These are phyloP conservation scores for Chrysoporthe puriensis DNA, from an alignment of 2,329 filamentous ascomycete genomes.

Conservation along the genomic window DNA sequence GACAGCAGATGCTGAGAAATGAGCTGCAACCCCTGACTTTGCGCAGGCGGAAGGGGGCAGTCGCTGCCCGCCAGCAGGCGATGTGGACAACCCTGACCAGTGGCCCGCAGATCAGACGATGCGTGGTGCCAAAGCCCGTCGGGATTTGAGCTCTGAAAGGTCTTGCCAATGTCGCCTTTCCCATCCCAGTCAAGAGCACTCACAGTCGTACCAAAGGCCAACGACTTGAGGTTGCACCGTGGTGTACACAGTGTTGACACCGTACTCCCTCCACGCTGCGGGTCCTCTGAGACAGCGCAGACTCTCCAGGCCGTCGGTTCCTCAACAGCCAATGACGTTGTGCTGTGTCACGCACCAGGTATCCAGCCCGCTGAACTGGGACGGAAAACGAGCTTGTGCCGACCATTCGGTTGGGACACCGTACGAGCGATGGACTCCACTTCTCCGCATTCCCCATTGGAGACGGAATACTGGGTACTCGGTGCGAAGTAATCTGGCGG, in stretches of 20 bases:
- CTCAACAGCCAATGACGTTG: slow-evolving; percentile 13
- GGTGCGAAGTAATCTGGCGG: not conserved
- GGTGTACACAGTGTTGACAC: slow-evolving; percentile 1
- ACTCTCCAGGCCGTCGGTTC: slow-evolving; percentile 8
- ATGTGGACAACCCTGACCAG: not conserved
- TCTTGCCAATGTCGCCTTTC: not conserved
- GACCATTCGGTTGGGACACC: slow-evolving; percentile 9
- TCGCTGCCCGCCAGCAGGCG: not conserved
- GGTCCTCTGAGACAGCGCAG: not conserved
- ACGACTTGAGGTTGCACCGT: slow-evolving; percentile 1
- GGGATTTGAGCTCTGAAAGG: not conserved
- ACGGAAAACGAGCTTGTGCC: not conserved
- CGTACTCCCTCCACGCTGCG: not conserved
- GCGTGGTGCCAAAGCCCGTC: not conserved
- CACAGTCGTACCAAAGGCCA: slow-evolving; percentile 3
- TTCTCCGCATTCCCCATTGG: slow-evolving; percentile 8
- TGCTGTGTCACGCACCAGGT: not conserved
- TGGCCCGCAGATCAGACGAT: slow-evolving; percentile 1
- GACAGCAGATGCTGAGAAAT: slow-evolving; percentile 4
- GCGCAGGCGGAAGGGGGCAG: not conserved
- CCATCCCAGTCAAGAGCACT: not conserved
- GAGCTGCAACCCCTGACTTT: not conserved
- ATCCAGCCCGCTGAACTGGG: slow-evolving; percentile 7
- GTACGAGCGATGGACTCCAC: slow-evolving; percentile 8
- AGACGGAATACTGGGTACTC: not conserved